These are phyloP conservation scores for Fusarium duplospermum DNA, from an alignment of 2,329 filamentous ascomycete genomes.

Conservation along the genomic window DNA sequence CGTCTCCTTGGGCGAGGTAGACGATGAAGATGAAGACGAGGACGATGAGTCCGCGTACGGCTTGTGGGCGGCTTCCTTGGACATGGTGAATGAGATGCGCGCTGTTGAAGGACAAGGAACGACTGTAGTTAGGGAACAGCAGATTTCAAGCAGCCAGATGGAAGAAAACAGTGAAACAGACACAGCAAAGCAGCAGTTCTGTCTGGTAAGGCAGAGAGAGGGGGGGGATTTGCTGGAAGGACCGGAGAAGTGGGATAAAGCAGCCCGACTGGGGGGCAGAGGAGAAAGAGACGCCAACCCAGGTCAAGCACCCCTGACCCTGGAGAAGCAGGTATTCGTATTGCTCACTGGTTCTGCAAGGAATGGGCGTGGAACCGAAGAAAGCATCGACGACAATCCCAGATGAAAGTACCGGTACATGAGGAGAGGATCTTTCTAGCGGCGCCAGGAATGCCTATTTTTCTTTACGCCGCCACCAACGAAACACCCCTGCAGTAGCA, in stretches of 20 bases:
- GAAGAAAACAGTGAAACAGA: background rate
- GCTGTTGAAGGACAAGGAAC: background rate
- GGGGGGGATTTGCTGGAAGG: background rate
- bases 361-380: background rate
- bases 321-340: background rate
- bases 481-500: background rate
- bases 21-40: background rate
- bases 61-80: background rate
- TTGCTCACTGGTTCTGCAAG: background rate
- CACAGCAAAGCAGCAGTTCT: background rate
- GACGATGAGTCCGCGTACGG: background rate
- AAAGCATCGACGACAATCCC: background rate
- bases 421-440: background rate
- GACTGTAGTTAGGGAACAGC: conserved; percentile 1
- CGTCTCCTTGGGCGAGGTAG: background rate
- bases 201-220: background rate
- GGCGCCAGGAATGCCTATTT: background rate
- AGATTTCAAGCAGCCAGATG: background rate
- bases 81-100: background rate
- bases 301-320: background rate
- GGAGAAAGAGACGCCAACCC: background rate
- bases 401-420: background rate
- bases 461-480: background rate
- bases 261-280: background rate
- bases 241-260: background rate